Base-by-base conservation (phyloP, 2,329 filamentous ascomycete species). In the Botrytis hyacinthi region DNA sequence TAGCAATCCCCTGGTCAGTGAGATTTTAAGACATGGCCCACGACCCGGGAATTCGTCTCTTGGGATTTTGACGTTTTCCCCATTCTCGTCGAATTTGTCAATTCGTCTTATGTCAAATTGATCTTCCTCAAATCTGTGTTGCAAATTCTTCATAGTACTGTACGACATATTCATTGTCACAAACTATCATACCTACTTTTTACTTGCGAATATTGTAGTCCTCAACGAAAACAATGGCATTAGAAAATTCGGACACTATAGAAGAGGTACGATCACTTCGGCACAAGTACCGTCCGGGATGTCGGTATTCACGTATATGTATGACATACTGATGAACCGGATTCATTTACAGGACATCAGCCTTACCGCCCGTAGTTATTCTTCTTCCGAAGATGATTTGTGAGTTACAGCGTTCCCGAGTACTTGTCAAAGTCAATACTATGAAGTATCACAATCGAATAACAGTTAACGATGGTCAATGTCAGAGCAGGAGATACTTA, bases 401-500 rank as follows among this genome's bases (percentile, higher is more conserved):
- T 72, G 40, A 69, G 71, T 48, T 59, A 22, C 35, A 6, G 42
- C 18, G 10, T 57, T 32, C 29, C 35, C 6, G 35, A 18, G 48
- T 22, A 68, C 35, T 72, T 42, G n/a, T 42, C 7, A 68, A 37
- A 4, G 54, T 22, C 32, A 32, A 40, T 35, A 37, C 26, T 18
- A 48, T 12, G n/a, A 66, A 26, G 46, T 32, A 29, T 42, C 44
- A 37, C 32, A n/a, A 35, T 10, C 46, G 48, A 68, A 40, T 60
- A 32, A n/a, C 37, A 32, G 37, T n/a, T 72, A 42, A 66, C 37
- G 12, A 35, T 22, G n/a, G 10, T 4, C 44, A 44, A 51, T 20
- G 29, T 37, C n/a, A 75, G 73, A 57, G 73, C 37, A 29, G 72
- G 73, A 51, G 78, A 79, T 71, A 78, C 77, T 8, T 75, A 73